Evolutionary conservation across 129 eudicot genomes (phyloP).

Genomic region (Centella asiatica): DNA sequence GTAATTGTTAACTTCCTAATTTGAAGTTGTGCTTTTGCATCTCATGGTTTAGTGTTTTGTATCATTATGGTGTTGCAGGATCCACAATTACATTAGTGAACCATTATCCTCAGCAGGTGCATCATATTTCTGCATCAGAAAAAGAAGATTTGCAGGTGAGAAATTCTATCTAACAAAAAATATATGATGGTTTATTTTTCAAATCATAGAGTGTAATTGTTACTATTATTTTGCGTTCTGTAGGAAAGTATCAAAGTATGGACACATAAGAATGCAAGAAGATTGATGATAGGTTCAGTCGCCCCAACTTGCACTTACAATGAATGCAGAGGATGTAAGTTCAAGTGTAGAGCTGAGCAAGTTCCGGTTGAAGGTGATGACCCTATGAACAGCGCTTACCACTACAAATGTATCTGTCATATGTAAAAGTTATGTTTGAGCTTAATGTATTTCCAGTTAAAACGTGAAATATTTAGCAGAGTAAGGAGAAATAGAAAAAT

Average conservation of each 20-base stretch:
- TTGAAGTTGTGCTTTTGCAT: not conserved
- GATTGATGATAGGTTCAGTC: slow-evolving; percentile 76
- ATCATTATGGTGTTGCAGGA: slow-evolving; percentile 34
- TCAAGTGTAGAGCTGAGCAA: slow-evolving; percentile 83
- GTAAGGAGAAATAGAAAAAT: not conserved
- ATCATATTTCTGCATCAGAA: slow-evolving; percentile 20
- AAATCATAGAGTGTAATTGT: no score
- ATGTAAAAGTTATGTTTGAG: slow-evolving; percentile 26
- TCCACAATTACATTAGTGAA: slow-evolving; percentile 28
- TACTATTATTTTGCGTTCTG: no score
- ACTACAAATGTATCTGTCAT: slow-evolving; percentile 94
- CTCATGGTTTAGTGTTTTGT: not conserved
- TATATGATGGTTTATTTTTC: no score
- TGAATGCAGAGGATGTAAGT: slow-evolving; percentile 84
- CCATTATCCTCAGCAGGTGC: slow-evolving; percentile 19
- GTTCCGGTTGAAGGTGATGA: slow-evolving; percentile 94
- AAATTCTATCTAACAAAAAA: not conserved
- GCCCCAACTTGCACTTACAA: slow-evolving; percentile 86
- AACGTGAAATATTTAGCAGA: not conserved
- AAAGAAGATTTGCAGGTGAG: slow-evolving; percentile 42
- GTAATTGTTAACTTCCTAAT: no score
- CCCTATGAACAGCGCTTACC: slow-evolving; percentile 82
- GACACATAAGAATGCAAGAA: slow-evolving; percentile 24
- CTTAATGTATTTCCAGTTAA: not conserved
- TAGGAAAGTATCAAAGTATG: no score